phyloP scores from a whole-genome alignment of 371 early-diverging fungal species.

The Apophysomyces ossiformis region DNA sequence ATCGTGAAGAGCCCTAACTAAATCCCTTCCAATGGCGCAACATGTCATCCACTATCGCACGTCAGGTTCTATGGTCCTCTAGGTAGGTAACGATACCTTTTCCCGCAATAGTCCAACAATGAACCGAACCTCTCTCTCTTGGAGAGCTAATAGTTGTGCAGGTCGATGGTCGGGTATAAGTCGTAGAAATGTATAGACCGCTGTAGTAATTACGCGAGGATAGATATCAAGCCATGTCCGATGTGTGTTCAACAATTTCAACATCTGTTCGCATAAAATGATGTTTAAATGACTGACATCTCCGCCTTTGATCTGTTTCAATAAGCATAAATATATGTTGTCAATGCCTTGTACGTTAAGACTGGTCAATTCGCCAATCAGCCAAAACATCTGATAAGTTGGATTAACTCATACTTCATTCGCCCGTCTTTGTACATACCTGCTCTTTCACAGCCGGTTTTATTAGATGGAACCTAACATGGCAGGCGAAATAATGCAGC shows the following conservation, averaged over 20 bases:
- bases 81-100: constrained; percentile 34
- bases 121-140: constrained; percentile 61
- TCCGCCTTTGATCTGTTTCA: constrained; percentile 71
- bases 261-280: constrained; percentile 54
- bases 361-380: constrained; percentile 60
- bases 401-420: not conserved
- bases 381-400: constrained; percentile 61
- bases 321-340: constrained; percentile 54
- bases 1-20: constrained; percentile 73
- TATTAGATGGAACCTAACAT: constrained; percentile 54
- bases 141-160: constrained; percentile 41
- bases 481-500: constrained; percentile 51
- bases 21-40: constrained; percentile 70
- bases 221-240: constrained; percentile 51
- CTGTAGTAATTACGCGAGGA: constrained; percentile 59
- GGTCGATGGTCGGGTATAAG: constrained; percentile 67
- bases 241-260: constrained; percentile 56
- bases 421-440: constrained; percentile 21
- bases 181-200: constrained; percentile 64
- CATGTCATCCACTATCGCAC: constrained; percentile 59
- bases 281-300: constrained; percentile 59
- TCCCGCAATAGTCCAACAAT: constrained; percentile 58
- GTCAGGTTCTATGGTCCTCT: not conserved
- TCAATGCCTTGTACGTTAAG: constrained; percentile 58
- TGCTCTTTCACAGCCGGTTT: constrained; percentile 48